Base-by-base conservation (phyloP, 805 yeast genomes). In the Pichia cephalocereana region DNA sequence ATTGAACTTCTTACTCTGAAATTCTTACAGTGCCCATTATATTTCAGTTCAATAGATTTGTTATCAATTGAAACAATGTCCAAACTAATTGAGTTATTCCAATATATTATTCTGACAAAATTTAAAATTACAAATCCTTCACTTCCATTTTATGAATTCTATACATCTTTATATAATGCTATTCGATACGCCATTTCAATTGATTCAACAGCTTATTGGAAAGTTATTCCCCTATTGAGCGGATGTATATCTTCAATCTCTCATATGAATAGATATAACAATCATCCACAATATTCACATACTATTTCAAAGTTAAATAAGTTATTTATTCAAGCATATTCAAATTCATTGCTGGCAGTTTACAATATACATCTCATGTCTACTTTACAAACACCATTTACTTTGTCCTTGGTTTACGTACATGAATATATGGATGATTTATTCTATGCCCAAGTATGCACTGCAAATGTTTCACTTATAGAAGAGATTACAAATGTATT, bases 111-210 rank as follows among this genome's bases (percentile, higher is more conserved):
- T 15, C 75, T 70, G 45, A 69, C 69, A 52, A 77, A 77, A 56
- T 64, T 69, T 49, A 65, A 64, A 49, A 60, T 75, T 8, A 73
- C 78, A 12, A 69, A 68, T 51, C 83, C 83, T 3, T 68, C 78
- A 0, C 52, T 77, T 18, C 58, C 75, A 1, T 66, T 76, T 40
- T 64, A 69, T 54, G 59, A 61, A 2, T 77, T 74, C 57, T 77
- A 75, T 56, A 44, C 47, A 7, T 48, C 56, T 8, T 41, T 55
- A 8, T 55, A 52, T 39, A 34, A 43, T 15, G 48, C 51, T 6
- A 36, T 48, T 11, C 18, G 44, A 11, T 9, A 28, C 4, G 8
- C 36, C 11, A 19, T 48, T 6, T 39, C 44, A 8, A 6, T n/a
- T 1, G 59, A 58, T 38, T 56, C 60, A 2, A 18, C 14, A 8